Conservation (phyloP, 768 basidiomycete species). For the Termitomyces sp. region DNA sequence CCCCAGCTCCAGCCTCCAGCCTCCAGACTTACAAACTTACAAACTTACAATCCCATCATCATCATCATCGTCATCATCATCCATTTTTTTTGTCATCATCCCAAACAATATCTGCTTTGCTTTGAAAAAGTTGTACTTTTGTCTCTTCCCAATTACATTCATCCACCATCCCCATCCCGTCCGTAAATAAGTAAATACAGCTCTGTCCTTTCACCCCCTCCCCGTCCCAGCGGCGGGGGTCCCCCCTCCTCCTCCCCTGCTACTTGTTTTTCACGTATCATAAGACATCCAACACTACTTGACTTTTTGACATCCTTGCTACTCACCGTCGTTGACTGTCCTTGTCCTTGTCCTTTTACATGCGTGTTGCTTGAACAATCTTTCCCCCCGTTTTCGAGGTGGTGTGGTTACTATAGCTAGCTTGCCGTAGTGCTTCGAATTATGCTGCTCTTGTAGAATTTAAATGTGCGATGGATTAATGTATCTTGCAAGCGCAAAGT, state of each 20-base stretch:
- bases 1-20: no score
- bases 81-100: neutral
- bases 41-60: neutral
- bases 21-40: no score
- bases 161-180: neutral
- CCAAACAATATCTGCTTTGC: neutral
- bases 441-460: neutral
- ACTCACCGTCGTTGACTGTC: neutral
- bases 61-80: neutral
- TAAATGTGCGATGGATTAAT: neutral
- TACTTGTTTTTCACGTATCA: no score
- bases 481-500: neutral
- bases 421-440: neutral
- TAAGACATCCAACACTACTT: neutral
- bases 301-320: no score
- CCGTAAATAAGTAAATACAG: neutral
- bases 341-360: neutral
- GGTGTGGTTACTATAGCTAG: no score
- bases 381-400: neutral
- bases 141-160: neutral
- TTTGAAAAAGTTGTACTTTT: conserved; percentile 8
- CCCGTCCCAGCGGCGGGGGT: no score
- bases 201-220: neutral
- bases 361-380: neutral
- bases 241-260: no score